A percentile compares a stretch with the other conserved stretches of the same genome.
Evolutionary conservation across 306 rosid species (phyloP).

Genomic region (Lathyrus tuberosus): DNA sequence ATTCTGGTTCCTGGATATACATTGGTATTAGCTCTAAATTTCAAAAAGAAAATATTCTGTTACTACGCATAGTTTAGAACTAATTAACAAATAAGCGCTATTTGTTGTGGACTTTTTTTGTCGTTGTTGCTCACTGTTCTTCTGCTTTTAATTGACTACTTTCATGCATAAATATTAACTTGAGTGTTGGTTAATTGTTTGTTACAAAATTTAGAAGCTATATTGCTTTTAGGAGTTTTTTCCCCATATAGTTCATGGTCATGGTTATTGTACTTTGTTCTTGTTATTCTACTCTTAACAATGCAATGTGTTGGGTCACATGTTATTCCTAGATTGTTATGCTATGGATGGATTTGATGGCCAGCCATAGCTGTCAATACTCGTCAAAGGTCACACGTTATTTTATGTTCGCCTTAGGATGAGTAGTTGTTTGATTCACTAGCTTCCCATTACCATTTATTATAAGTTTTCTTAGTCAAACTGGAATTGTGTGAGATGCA

Average conservation of each 20-base stretch:
- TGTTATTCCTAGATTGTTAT: conserved; percentile 1
- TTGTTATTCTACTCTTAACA: conserved; percentile 31
- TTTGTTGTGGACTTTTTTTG: conserved; percentile 5
- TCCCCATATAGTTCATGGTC: conserved; percentile 10
- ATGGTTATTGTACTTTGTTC: conserved; percentile 15
- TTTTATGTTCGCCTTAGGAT: conserved; percentile 15
- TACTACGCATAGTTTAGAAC: conserved; percentile 39
- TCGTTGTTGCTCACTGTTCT: background rate
- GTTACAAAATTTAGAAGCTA: conserved; percentile 27
- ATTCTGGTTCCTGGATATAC: conserved; percentile 97
- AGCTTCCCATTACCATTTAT: background rate
- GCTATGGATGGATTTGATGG: conserved; percentile 10
- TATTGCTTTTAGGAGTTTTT: conserved; percentile 15
- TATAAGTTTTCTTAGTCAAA: conserved; percentile 15
- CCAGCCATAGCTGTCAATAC: conserved; percentile 15
- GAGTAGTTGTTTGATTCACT: conserved; percentile 27
- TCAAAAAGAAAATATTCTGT: conserved; percentile 58
- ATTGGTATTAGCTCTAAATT: conserved; percentile 99
- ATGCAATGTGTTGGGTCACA: conserved; percentile 6
- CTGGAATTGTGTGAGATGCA: conserved; percentile 9
- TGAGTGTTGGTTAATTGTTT: conserved; percentile 11
- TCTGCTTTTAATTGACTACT: conserved; percentile 13
- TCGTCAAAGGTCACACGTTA: background rate
- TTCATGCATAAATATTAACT: conserved; percentile 28
- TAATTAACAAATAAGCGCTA: conserved; percentile 25